phyloP scores from a whole-genome alignment of 2,329 filamentous ascomycete genomes.

The Cryphonectria parasitica region DNA sequence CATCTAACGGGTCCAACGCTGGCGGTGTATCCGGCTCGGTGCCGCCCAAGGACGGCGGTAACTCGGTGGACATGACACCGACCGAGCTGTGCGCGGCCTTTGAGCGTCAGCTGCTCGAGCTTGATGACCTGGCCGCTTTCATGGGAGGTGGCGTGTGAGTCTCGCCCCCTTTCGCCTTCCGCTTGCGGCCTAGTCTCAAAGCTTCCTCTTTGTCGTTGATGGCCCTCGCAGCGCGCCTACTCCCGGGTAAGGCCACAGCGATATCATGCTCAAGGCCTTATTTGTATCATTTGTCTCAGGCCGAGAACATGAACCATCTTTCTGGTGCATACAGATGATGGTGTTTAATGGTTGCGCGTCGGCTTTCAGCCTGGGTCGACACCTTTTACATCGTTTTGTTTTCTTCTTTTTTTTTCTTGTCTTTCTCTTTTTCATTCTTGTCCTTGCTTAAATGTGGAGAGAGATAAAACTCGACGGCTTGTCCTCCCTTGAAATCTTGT shows the following conservation, averaged over 20 bases:
- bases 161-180: constrained; percentile 15
- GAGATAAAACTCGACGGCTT: background rate
- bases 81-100: constrained; percentile 62
- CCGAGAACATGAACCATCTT: background rate
- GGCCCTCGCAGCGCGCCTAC: constrained; percentile 5
- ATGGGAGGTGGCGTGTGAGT: constrained; percentile 64
- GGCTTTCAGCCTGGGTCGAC: background rate
- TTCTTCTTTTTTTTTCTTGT: background rate
- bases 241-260: background rate
- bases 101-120: constrained; percentile 62
- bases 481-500: background rate
- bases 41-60: constrained; percentile 27
- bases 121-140: constrained; percentile 64
- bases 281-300: background rate
- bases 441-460: background rate
- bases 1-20: constrained; percentile 34
- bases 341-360: background rate
- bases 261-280: background rate
- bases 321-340: background rate
- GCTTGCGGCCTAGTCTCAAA: constrained; percentile 18
- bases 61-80: constrained; percentile 58
- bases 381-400: background rate
- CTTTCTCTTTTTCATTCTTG: background rate
- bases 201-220: constrained; percentile 22
- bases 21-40: constrained; percentile 28